A percentile compares a stretch with the other conserved stretches of the same genome.
Evolutionary conservation across 2,329 filamentous ascomycete genomes (phyloP).

Genomic region (Trichoderma sp.): DNA sequence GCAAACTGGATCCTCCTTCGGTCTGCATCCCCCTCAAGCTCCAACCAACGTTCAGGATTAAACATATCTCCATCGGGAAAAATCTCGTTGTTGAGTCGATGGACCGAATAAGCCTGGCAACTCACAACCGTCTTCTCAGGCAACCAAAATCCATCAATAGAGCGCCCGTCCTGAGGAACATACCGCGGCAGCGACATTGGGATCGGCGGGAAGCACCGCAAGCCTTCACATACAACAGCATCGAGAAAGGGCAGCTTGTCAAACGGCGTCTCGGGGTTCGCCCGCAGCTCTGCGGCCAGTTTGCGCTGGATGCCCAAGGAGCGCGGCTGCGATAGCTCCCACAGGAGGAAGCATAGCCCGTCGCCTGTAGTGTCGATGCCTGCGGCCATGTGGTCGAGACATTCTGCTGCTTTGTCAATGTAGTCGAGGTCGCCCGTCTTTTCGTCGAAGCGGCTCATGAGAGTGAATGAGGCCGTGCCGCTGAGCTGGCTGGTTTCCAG

Average conservation of each 20-base stretch:
- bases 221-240: slow-evolving; percentile 62
- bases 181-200: slow-evolving; percentile 67
- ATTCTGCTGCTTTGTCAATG: slow-evolving; percentile 65
- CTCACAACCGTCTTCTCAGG: slow-evolving; percentile 59
- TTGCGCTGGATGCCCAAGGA: slow-evolving; percentile 52
- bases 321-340: slow-evolving; percentile 64
- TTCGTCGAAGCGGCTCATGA: slow-evolving; percentile 59
- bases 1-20: slow-evolving; percentile 64
- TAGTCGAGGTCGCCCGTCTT: slow-evolving; percentile 49
- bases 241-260: slow-evolving; percentile 62
- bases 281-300: slow-evolving; percentile 54
- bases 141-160: slow-evolving; percentile 56
- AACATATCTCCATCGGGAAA: slow-evolving; percentile 80
- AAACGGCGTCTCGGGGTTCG: slow-evolving; percentile 41
- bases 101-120: slow-evolving; percentile 62
- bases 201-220: slow-evolving; percentile 65
- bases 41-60: slow-evolving; percentile 82
- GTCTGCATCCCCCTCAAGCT: slow-evolving; percentile 70
- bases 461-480: slow-evolving; percentile 54
- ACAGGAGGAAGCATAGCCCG: slow-evolving; percentile 69
- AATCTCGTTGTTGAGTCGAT: slow-evolving; percentile 61
- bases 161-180: slow-evolving; percentile 55
- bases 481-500: slow-evolving; percentile 50
- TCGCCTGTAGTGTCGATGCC: slow-evolving; percentile 74
- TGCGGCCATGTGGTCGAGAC: slow-evolving; percentile 70